phyloP scores from a whole-genome alignment of 805 yeast genomes.

The Sungouiozyma intestinalis region DNA sequence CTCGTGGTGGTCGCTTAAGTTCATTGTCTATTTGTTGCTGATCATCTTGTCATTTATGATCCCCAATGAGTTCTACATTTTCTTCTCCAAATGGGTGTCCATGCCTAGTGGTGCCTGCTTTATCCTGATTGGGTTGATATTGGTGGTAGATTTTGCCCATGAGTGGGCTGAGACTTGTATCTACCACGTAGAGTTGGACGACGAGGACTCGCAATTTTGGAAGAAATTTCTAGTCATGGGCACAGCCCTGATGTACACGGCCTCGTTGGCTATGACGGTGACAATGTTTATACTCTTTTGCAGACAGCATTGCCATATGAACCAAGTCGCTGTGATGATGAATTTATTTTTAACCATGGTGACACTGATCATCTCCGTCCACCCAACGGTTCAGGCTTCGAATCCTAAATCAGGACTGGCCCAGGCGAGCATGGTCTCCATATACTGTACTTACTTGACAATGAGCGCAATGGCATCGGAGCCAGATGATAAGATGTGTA shows the following conservation, averaged over 20 bases:
- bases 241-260: slow-evolving; percentile 73
- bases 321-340: slow-evolving; percentile 73
- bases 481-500: slow-evolving; percentile 89
- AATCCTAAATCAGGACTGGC: slow-evolving; percentile 96
- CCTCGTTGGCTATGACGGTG: slow-evolving; percentile 59
- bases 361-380: slow-evolving; percentile 61
- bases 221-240: slow-evolving; percentile 73
- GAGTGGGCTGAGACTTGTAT: slow-evolving; percentile 97
- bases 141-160: slow-evolving; percentile 93
- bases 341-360: slow-evolving; percentile 58
- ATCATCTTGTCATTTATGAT: slow-evolving; percentile 58
- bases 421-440: slow-evolving; percentile 90
- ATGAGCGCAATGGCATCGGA: slow-evolving; percentile 92
- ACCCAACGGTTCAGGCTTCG: slow-evolving; percentile 77
- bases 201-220: slow-evolving; percentile 55
- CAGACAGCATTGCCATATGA: slow-evolving; percentile 72
- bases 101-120: slow-evolving; percentile 76
- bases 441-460: slow-evolving; percentile 84
- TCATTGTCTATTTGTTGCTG: slow-evolving; percentile 47
- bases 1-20: slow-evolving; percentile 81
- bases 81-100: slow-evolving; percentile 88
- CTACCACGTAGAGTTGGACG: slow-evolving; percentile 78
- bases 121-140: slow-evolving; percentile 78
- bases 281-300: slow-evolving; percentile 80
- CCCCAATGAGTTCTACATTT: slow-evolving; percentile 77